Evolutionary conservation across 73 alveolate genomes (phyloP).

Genomic region (Stentor coeruleus): DNA sequence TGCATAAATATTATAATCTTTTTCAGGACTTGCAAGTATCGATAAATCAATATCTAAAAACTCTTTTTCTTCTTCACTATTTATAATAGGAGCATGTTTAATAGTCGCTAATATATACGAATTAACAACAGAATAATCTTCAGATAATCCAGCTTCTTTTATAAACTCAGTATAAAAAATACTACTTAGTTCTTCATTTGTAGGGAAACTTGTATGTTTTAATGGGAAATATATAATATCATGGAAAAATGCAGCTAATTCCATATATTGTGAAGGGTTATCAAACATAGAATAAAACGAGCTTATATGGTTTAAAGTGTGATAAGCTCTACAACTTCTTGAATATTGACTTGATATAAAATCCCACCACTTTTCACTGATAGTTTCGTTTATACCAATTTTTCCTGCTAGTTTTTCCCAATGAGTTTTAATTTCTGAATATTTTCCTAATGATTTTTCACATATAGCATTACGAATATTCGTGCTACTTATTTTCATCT

Average conservation of each 20-base stretch:
- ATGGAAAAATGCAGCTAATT: background rate
- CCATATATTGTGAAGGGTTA: background rate
- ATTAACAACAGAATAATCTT: background rate
- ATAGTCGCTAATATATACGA: background rate
- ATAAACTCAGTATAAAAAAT: background rate
- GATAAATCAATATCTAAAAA: slow-evolving; percentile 15
- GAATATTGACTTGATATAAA: background rate
- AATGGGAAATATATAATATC: background rate
- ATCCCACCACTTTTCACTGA: slow-evolving; percentile 18
- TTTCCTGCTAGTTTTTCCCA: background rate
- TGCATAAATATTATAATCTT: background rate
- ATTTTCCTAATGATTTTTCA: background rate
- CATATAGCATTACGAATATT: background rate
- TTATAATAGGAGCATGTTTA: background rate
- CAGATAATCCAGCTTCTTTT: background rate
- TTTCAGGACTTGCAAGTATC: background rate
- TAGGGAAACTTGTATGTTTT: background rate
- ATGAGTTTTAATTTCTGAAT: background rate
- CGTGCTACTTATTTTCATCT: background rate
- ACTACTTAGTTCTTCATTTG: background rate
- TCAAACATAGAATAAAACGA: background rate
- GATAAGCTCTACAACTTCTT: background rate
- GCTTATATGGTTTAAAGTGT: background rate
- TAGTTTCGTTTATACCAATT: background rate
- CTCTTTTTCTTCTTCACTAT: background rate